A percentile compares a stretch with the other conserved stretches of the same genome.
These are phyloP conservation scores for Solanum dulcamara DNA, from an alignment of 257 asterid species.

Conservation along the genomic window DNA sequence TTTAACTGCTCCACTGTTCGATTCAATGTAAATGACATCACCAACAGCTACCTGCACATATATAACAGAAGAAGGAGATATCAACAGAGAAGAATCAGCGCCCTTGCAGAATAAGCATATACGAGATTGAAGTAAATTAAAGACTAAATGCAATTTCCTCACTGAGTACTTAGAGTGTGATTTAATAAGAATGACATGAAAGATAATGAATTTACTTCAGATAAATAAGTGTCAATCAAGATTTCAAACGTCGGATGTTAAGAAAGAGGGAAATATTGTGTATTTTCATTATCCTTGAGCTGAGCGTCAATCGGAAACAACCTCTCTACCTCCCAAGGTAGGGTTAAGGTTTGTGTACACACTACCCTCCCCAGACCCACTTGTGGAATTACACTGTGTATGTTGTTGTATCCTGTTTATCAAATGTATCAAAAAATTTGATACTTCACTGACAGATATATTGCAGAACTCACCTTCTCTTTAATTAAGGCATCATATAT, in stretches of 20 bases:
- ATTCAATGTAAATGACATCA: conserved; percentile 85
- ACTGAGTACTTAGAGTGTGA: neutral
- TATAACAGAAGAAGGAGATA: neutral
- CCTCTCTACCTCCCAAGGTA: neutral
- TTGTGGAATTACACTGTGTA: neutral
- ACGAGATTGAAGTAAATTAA: neutral
- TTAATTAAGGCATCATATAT: conserved; percentile 83
- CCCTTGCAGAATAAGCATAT: neutral
- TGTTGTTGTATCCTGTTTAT: neutral
- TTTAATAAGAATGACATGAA: neutral
- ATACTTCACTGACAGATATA: neutral
- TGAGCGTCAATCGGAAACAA: neutral
- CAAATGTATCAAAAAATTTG: neutral
- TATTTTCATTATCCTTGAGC: neutral
- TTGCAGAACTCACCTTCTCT: neutral
- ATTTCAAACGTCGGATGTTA: neutral
- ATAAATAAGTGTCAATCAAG: neutral
- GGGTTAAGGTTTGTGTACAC: neutral
- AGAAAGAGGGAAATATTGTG: neutral
- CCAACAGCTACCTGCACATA: conserved; percentile 81
- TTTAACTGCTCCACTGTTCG: conserved; percentile 92
- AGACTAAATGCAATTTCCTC: neutral
- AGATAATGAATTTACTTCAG: neutral
- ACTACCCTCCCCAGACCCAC: neutral
- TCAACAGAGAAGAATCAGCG: too few species aligned